Evolutionary conservation across 306 rosid species (phyloP).

Genomic region (Dalbergia cochinchinensis): DNA sequence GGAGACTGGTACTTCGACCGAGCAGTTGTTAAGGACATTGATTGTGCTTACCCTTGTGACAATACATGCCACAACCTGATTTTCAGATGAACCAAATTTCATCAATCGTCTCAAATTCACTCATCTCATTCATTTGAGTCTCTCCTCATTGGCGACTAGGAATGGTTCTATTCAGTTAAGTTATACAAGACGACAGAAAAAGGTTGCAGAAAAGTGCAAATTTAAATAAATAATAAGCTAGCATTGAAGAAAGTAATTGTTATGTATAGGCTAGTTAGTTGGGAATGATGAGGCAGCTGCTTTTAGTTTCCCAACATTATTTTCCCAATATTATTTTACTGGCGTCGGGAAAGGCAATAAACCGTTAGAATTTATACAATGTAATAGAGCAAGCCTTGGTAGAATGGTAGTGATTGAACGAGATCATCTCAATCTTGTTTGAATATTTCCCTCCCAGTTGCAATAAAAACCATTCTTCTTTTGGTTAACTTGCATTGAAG

Average conservation of each 20-base stretch:
- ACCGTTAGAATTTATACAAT: slow-evolving; percentile 29
- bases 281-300: slow-evolving; percentile 41
- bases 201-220: slow-evolving; percentile 52
- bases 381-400: slow-evolving; percentile 21
- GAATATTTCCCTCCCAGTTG: slow-evolving; percentile 2
- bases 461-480: not conserved
- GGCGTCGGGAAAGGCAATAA: slow-evolving; percentile 28
- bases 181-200: slow-evolving; percentile 47
- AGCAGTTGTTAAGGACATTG: slow-evolving; percentile 64
- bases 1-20: slow-evolving; percentile 93
- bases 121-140: slow-evolving; percentile 8
- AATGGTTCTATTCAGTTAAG: slow-evolving; percentile 44
- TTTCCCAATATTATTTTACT: slow-evolving; percentile 24
- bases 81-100: slow-evolving; percentile 56
- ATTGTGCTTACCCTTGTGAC: slow-evolving; percentile 94
- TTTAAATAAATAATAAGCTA: slow-evolving; percentile 37
- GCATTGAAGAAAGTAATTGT: slow-evolving; percentile 50
- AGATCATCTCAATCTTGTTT: slow-evolving; percentile 40
- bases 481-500: not conserved
- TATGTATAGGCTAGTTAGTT: slow-evolving; percentile 33
- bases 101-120: slow-evolving; percentile 23
- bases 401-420: slow-evolving; percentile 7
- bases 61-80: slow-evolving; percentile 84
- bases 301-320: not conserved
- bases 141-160: slow-evolving; percentile 22